Evolutionary conservation across 306 rosid genomes (phyloP).

Genomic region (Biancaea sappan): DNA sequence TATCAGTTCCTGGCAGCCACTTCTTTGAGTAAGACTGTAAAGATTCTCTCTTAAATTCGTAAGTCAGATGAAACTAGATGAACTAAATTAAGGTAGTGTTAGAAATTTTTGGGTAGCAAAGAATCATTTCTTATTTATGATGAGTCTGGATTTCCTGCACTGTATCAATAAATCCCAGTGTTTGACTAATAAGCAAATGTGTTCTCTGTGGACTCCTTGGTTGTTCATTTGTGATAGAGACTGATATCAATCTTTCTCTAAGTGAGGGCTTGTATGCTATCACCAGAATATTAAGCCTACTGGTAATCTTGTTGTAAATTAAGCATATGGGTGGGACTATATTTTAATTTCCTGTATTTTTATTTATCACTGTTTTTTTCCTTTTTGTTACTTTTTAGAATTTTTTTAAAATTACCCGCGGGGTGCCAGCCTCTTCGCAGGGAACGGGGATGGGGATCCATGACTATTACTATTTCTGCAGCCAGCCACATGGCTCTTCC

Average conservation of each 20-base stretch:
- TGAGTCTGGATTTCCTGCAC: constrained; percentile 14
- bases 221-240: neutral
- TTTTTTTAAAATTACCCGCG: no score
- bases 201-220: neutral
- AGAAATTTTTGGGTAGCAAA: neutral
- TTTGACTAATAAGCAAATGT: neutral
- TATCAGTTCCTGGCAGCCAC: neutral
- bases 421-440: no score
- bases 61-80: neutral
- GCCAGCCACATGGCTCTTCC: no score
- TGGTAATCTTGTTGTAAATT: neutral
- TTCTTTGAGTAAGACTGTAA: constrained; percentile 10
- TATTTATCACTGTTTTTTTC: no score
- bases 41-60: neutral
- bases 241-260: neutral
- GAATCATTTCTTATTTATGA: neutral
- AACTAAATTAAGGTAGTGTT: neutral
- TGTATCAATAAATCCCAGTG: neutral
- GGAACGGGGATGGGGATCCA: no score
- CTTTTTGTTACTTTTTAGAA: no score
- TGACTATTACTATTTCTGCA: no score
- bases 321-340: neutral
- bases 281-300: neutral
- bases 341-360: neutral
- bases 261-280: neutral